These are phyloP conservation scores for Capsicum rhomboideum DNA, from an alignment of 257 asterid species.

Conservation along the genomic window DNA sequence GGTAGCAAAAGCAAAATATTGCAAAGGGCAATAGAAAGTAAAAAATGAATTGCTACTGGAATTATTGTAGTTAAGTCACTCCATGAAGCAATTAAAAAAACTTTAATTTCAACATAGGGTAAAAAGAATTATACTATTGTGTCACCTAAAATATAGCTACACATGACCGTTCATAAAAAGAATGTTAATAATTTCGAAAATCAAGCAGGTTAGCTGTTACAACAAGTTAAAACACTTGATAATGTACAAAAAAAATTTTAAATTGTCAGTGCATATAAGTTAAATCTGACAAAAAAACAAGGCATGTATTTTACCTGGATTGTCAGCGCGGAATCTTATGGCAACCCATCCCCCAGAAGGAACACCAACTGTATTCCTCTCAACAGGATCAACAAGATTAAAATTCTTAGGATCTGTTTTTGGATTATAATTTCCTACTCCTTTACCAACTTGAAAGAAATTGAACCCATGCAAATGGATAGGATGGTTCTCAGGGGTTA, in stretches of 20 bases:
- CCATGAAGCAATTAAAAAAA: no score
- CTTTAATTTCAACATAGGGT: no score
- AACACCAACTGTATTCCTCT: conserved; percentile 84
- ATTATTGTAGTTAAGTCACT: no score
- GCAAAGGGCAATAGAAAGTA: neutral
- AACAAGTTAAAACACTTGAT: neutral
- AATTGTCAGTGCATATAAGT: neutral
- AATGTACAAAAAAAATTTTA: no score
- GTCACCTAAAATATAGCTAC: no score
- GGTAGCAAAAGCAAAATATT: neutral
- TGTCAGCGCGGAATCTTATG: conserved; percentile 74
- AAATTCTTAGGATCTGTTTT: conserved; percentile 49
- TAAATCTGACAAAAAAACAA: neutral
- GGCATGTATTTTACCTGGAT: conserved; percentile 51
- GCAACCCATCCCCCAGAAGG: conserved; percentile 99
- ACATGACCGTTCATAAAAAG: no score
- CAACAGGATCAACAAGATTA: conserved; percentile 85
- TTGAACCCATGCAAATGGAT: conserved; percentile 89
- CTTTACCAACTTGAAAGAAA: conserved; percentile 69
- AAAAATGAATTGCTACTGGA: no score
- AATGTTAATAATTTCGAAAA: no score
- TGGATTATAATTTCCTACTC: conserved; percentile 68
- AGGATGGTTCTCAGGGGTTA: conserved; percentile 83
- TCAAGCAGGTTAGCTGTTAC: no score
- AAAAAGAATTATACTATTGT: no score